Base-by-base conservation (phyloP, 78 protist genomes). In the Diacronema lutheri region DNA sequence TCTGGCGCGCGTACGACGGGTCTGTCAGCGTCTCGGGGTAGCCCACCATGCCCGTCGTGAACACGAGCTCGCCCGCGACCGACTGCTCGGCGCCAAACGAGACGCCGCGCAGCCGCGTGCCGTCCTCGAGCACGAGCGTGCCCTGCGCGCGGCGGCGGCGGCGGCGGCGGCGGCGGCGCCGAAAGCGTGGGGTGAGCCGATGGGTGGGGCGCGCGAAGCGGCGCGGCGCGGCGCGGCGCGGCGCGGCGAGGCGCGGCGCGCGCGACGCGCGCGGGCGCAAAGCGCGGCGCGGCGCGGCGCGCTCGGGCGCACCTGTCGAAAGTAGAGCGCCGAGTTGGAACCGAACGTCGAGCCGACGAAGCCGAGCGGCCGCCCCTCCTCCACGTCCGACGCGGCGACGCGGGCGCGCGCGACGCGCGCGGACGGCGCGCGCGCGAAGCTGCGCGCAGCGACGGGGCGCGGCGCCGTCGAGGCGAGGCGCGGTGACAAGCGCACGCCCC, bases 41-140 rank as follows among this genome's bases (percentile, higher is more conserved):
- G 23, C 99, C 99, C 25, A 97, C 99, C 99, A 97, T 97, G 38
- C 96, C 98, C 1, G 98, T 95, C 50, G 92, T 89, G 93, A 97
- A 96, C 25, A 95, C 97, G 38, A 94, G 90, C 86, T 96, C 98
- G 33, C 99, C 99, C 10, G 93, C 61, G 1, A 90, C 84, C 61
- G 85, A 31, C 38, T 21, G 58, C 46, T 74, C 88, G 31, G 95
- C 94, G 31, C 99, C 99, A 31, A 97, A 97, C 57, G 89, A 55
- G 38, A 65, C 71, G 66, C 99, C 99, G 11, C 55, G 44, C 81
- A 86, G 94, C 55, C 80, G 50, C 13, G 93, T 61, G 72, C 99
- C 99, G 77, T 97, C 99, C 41, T 88, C 92, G 19, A 97, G 93
- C 13, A 93, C 77, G 37, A 97, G 93, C 29, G 85, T 65, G 31